A percentile compares a stretch with the other conserved stretches of the same genome.
Evolutionary conservation across 2,329 filamentous ascomycete genomes (phyloP).

Genomic region (Parasarocladium wereldwijsianum): DNA sequence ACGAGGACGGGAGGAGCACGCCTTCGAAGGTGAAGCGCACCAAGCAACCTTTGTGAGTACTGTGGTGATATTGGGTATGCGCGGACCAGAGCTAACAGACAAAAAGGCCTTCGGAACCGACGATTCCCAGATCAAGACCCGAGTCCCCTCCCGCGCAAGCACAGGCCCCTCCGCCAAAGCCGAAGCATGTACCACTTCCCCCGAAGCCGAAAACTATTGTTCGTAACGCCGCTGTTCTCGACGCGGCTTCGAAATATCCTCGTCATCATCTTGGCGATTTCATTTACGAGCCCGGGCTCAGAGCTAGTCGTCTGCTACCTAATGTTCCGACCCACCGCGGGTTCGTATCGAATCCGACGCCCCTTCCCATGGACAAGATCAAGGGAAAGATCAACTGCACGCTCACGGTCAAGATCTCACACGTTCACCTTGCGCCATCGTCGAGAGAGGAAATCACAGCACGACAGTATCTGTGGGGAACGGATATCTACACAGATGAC

Average conservation of each 20-base stretch:
- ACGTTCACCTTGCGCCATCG: constrained; percentile 54
- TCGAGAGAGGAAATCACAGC: constrained; percentile 73
- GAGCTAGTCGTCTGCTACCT: constrained; percentile 31
- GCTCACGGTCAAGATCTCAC: constrained; percentile 74
- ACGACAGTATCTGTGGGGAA: constrained; percentile 76
- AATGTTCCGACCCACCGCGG: constrained; percentile 24
- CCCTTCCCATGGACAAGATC: constrained; percentile 59
- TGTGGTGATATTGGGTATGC: no score
- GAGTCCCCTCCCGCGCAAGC: constrained; percentile 8
- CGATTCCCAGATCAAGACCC: constrained; percentile 9
- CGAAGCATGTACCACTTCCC: constrained; percentile 22
- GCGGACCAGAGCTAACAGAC: constrained; percentile 11
- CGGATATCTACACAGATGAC: constrained; percentile 89
- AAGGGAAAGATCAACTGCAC: constrained; percentile 76
- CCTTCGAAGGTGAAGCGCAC: constrained; percentile 43
- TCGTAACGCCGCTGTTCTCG: constrained; percentile 54
- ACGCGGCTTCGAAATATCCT: constrained; percentile 54
- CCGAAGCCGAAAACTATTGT: constrained; percentile 52
- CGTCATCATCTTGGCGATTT: constrained; percentile 74
- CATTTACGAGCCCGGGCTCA: constrained; percentile 59
- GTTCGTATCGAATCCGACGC: constrained; percentile 45
- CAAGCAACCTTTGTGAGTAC: constrained; percentile 26
- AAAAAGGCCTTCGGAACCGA: constrained; percentile 2
- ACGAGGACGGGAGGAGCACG: constrained; percentile 45
- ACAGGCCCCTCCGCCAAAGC: constrained; percentile 12